A percentile compares a stretch with the other conserved stretches of the same genome.
phyloP scores from a whole-genome alignment of 2,329 filamentous ascomycete species.

The Metarhizium album region DNA sequence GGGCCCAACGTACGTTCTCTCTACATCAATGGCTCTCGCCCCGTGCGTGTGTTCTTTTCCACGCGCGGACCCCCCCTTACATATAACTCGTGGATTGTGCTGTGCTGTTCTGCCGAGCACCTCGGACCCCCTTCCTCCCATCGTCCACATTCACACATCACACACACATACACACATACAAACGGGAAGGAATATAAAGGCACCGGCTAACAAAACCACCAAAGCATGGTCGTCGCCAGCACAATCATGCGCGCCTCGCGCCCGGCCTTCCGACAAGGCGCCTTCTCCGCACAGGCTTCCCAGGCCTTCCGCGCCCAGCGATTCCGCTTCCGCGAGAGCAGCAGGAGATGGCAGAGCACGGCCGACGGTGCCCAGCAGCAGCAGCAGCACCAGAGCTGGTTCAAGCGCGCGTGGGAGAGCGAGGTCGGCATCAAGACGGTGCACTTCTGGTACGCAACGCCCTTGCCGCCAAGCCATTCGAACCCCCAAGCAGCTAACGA shows the following conservation, averaged over 20 bases:
- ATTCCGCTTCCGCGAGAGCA: slow-evolving; percentile 29
- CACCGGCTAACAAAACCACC: neutral
- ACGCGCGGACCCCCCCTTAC: too few species aligned
- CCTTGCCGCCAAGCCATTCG: neutral
- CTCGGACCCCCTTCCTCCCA: too few species aligned
- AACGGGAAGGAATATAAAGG: neutral
- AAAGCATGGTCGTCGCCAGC: slow-evolving; percentile 33
- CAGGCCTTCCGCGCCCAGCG: slow-evolving; percentile 38
- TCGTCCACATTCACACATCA: too few species aligned
- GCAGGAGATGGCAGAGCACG: slow-evolving; percentile 62
- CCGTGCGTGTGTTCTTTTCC: too few species aligned
- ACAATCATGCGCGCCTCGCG: slow-evolving; percentile 43
- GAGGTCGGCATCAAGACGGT: slow-evolving; percentile 82
- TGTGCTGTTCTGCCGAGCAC: too few species aligned
- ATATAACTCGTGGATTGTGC: too few species aligned
- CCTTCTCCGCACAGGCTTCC: slow-evolving; percentile 11
- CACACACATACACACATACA: too few species aligned
- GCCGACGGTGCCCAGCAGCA: slow-evolving; percentile 35
- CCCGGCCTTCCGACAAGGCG: slow-evolving; percentile 44
- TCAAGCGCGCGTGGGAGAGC: slow-evolving; percentile 76
- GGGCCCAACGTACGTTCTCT: neutral
- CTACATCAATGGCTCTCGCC: too few species aligned
- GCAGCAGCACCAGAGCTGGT: slow-evolving; percentile 40
- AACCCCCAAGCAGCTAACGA: slow-evolving; percentile 14
- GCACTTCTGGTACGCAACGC: slow-evolving; percentile 76